These are phyloP conservation scores for Sclerotinia minor DNA, from an alignment of 2,329 filamentous ascomycete genomes.

Conservation along the genomic window DNA sequence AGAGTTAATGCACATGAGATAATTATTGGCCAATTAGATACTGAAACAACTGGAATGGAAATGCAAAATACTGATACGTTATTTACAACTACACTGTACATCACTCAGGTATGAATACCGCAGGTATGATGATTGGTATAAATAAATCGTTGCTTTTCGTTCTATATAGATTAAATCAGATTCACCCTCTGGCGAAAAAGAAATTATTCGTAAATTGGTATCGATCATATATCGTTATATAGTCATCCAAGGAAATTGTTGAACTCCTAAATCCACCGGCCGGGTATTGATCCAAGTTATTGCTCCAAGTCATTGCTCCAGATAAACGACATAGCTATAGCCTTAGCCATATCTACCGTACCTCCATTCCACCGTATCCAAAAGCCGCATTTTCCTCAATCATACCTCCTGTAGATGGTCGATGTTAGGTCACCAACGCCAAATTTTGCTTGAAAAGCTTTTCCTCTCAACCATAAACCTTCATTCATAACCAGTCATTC, in stretches of 20 bases:
- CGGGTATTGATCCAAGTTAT: constrained; percentile 16
- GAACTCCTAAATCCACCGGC: constrained; percentile 6
- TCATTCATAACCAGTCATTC: background rate
- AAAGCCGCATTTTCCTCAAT: background rate
- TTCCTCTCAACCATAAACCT: background rate
- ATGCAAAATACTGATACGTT: too few relatives aligned
- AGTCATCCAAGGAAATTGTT: background rate
- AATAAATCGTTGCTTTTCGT: background rate
- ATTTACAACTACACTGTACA: background rate
- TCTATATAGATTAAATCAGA: constrained; percentile 5
- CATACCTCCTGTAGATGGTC: background rate
- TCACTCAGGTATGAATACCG: background rate
- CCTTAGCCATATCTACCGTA: background rate
- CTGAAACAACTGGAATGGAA: background rate
- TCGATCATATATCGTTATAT: constrained; percentile 14
- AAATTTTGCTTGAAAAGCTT: too few relatives aligned
- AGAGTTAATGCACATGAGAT: too few relatives aligned
- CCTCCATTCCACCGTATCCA: background rate
- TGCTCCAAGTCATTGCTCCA: constrained; percentile 11
- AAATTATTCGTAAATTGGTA: constrained; percentile 4
- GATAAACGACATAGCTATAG: background rate
- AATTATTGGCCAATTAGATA: too few relatives aligned
- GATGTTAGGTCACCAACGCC: background rate
- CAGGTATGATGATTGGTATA: background rate
- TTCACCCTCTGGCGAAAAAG: background rate